Evolutionary conservation across 352 stramenopile genomes (phyloP).

Genomic region (Blastocystis hominis): DNA sequence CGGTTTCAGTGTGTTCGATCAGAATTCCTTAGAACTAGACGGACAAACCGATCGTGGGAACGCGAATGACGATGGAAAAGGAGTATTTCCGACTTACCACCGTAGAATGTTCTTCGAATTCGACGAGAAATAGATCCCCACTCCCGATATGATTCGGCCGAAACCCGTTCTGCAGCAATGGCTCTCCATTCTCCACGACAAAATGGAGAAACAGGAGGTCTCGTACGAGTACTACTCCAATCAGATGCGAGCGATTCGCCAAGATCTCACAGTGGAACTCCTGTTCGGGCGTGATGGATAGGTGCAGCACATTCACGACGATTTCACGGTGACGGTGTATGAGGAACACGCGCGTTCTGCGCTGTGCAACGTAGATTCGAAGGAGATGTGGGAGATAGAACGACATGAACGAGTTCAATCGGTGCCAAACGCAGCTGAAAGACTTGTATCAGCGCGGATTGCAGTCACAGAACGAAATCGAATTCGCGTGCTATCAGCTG

Average conservation of each 20-base stretch:
- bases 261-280: slow-evolving; percentile 79
- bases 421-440: slow-evolving; percentile 68
- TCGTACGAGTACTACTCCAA: slow-evolving; percentile 68
- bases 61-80: slow-evolving; percentile 55
- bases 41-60: slow-evolving; percentile 35
- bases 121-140: neutral
- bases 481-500: slow-evolving; percentile 65
- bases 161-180: slow-evolving; percentile 18
- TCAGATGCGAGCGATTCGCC: slow-evolving; percentile 92
- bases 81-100: slow-evolving; percentile 47
- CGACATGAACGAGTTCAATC: slow-evolving; percentile 91
- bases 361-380: neutral
- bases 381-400: neutral
- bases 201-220: neutral
- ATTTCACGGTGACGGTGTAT: slow-evolving; percentile 60
- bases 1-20: neutral
- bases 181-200: neutral
- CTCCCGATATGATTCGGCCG: slow-evolving; percentile 40
- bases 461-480: slow-evolving; percentile 28
- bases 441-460: slow-evolving; percentile 58
- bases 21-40: neutral
- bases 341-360: slow-evolving; percentile 53
- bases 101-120: neutral
- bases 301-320: slow-evolving; percentile 68
- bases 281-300: neutral